A percentile compares a stretch with the other conserved stretches of the same genome.
Conservation (phyloP, 352 stramenopile genomes). For the Chloridella minuta region DNA sequence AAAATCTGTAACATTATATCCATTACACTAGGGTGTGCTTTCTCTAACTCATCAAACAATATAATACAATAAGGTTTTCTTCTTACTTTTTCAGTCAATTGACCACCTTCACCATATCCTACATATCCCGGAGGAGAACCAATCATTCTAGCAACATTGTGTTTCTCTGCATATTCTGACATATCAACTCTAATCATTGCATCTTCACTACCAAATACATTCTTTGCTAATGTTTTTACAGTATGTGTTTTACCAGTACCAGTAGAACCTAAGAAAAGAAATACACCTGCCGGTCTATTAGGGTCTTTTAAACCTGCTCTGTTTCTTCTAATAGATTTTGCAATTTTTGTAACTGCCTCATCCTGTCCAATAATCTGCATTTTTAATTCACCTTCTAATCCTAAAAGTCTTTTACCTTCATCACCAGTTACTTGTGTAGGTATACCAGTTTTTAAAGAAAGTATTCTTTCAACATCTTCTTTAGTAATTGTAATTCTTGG, state of each 20-base stretch:
- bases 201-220: constrained; percentile 72
- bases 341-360: constrained; percentile 51
- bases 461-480: constrained; percentile 22
- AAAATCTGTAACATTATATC: constrained; percentile 71
- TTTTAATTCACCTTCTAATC: constrained; percentile 58
- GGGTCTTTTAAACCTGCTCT: constrained; percentile 63
- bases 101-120: constrained; percentile 63
- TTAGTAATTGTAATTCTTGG: too few species aligned
- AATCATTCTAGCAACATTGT: constrained; percentile 57
- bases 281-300: constrained; percentile 59
- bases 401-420: constrained; percentile 57
- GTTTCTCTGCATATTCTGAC: constrained; percentile 83
- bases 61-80: constrained; percentile 67
- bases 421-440: constrained; percentile 57
- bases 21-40: constrained; percentile 68
- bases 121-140: constrained; percentile 72
- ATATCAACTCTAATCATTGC: constrained; percentile 78
- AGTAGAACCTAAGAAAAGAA: constrained; percentile 69
- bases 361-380: constrained; percentile 53
- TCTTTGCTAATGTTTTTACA: constrained; percentile 57
- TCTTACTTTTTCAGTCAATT: constrained; percentile 71
- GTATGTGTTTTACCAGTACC: constrained; percentile 72
- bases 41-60: constrained; percentile 87
- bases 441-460: constrained; percentile 55
- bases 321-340: constrained; percentile 50